Evolutionary conservation across 2,329 filamentous ascomycete genomes (phyloP), one percentile per base, ranked within the genome.

Genomic region (Pochonia chlamydosporia): DNA sequence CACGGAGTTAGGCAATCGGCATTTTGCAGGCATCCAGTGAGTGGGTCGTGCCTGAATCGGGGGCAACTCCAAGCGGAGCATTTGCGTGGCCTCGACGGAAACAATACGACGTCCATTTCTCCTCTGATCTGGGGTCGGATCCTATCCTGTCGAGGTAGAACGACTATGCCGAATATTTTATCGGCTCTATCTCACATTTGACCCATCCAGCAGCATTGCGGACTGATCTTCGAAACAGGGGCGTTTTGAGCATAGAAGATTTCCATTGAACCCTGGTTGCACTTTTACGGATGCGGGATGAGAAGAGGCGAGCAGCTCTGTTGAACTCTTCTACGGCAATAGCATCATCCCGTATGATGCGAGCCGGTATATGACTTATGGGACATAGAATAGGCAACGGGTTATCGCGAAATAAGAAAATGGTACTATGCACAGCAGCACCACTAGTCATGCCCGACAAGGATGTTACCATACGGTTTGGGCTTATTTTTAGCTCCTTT

Each of bases 161-260:
- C 2, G 39, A 28, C 28, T 49, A 46, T 4, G 44, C 13, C 4
- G 48, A 49, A 41, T 49, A 49, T 37, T 49, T 49, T 33, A 49
- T 47, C 8, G 44, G 48, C 6, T 49, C 43, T 28, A 31, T 49
- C 6, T 14, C 25, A 4, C 43, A 49, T 39, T 49, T 49, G 21
- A 43, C 26, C 44, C 39, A 49, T 16, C 48, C 39, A 18, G 30
- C 18, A n/a, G 25, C 20, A 25, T 28, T 49, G 9, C 40, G 39
- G 11, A 46, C 24, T 10, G 39, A 49, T 31, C 33, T 21, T 40
- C 44, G 21, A 16, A 49, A 49, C 16, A 49, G 23, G 41, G 48
- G 48, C 10, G 44, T 49, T 40, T 49, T 49, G n/a, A 49, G 44
- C 14, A 43, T 44, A n/a, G 39, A 49, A 31, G 28, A 14, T 31